Evolutionary conservation across 768 basidiomycete genomes (phyloP).

Genomic region (Suillus subluteus): DNA sequence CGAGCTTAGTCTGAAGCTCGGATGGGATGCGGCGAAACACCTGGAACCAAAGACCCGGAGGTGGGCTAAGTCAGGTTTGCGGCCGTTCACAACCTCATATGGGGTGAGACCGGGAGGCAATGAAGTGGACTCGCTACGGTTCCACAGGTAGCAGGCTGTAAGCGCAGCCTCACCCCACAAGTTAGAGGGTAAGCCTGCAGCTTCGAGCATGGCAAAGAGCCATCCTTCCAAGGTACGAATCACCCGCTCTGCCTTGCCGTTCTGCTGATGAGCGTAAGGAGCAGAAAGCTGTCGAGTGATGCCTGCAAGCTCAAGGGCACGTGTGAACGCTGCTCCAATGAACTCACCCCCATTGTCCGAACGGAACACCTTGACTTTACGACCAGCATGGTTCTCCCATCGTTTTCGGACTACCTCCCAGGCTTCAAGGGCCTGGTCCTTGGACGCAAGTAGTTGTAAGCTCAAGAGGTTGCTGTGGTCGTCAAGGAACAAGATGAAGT

Average conservation of each 20-base stretch:
- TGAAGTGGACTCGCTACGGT: slow-evolving; percentile 5
- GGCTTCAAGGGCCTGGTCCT: background rate
- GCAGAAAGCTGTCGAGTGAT: background rate
- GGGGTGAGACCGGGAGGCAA: background rate
- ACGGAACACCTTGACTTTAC: background rate
- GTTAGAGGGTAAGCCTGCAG: rapidly evolving
- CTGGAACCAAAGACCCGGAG: slow-evolving; percentile 20
- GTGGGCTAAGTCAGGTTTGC: slow-evolving; percentile 11
- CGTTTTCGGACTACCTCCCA: background rate
- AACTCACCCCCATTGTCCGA: background rate
- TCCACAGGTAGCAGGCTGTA: background rate
- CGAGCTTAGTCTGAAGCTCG: slow-evolving; percentile 4
- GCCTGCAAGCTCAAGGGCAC: rapidly evolving
- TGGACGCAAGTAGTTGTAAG: background rate
- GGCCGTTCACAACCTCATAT: slow-evolving; percentile 12
- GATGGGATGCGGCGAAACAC: slow-evolving; percentile 18
- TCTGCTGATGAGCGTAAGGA: background rate
- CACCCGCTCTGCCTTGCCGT: background rate
- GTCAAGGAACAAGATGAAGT: background rate
- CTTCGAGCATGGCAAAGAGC: rapidly evolving
- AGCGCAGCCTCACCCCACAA: background rate
- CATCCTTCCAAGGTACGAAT: background rate
- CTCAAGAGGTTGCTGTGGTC: background rate
- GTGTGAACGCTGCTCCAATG: rapidly evolving
- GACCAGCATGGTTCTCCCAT: background rate